A percentile compares a stretch with the other conserved stretches of the same genome.
Conservation (phyloP, 2,329 filamentous ascomycete species). For the Sporothrix protearum region DNA sequence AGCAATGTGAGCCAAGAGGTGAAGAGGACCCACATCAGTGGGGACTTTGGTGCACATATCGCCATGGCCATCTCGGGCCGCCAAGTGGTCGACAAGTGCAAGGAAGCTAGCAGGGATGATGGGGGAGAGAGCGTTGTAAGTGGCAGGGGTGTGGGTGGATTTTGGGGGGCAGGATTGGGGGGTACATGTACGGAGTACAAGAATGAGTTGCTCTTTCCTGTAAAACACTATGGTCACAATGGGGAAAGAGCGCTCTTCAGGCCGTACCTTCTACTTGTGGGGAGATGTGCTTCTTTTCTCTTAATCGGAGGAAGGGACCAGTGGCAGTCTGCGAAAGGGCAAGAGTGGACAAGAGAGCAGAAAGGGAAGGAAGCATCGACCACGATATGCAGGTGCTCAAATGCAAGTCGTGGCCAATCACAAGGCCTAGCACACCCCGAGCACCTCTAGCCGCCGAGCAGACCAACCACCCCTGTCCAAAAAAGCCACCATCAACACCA, state of each 20-base stretch:
- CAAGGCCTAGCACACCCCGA: conserved; percentile 10
- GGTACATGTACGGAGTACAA: conserved; percentile 7
- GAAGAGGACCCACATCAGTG: not conserved
- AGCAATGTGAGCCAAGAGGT: not conserved
- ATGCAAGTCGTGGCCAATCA: conserved; percentile 14
- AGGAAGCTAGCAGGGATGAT: conserved; percentile 8
- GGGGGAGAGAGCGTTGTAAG: not conserved
- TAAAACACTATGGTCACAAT: not conserved
- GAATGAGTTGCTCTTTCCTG: not conserved
- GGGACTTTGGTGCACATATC: not conserved
- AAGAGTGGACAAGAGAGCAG: not conserved
- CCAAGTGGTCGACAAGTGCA: conserved; percentile 2
- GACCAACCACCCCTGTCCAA: not conserved
- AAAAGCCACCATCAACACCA: conserved; percentile 2
- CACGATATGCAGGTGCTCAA: conserved; percentile 15
- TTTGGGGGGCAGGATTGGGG: conserved; percentile 12
- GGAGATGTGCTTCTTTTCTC: not conserved
- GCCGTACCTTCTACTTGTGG: not conserved
- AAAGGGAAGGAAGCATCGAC: conserved; percentile 13
- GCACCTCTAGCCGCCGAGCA: conserved; percentile 21
- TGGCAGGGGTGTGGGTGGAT: not conserved
- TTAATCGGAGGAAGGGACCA: not conserved
- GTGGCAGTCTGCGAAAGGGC: conserved; percentile 2
- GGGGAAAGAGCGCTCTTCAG: not conserved
- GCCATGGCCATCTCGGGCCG: conserved; percentile 18